A percentile compares a stretch with the other conserved stretches of the same genome.
Evolutionary conservation across 345 rosid genomes (phyloP).

Genomic region (Clausena lansium): DNA sequence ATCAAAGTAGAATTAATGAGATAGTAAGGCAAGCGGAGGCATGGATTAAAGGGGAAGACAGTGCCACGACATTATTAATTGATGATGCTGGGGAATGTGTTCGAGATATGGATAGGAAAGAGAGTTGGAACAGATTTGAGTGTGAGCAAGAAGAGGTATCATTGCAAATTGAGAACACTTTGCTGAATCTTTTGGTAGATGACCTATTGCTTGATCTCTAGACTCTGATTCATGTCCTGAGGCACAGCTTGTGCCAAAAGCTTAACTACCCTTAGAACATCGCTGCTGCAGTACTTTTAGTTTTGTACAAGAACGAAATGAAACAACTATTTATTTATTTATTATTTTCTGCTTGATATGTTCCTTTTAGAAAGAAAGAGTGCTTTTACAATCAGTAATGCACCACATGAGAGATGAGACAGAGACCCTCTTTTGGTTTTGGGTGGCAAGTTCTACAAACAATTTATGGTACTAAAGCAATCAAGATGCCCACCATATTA

Average conservation of each 20-base stretch:
- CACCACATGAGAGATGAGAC: no score
- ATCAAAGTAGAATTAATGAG: slow-evolving; percentile 4
- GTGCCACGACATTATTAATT: background rate
- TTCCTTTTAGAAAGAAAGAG: no score
- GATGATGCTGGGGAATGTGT: slow-evolving; percentile 30
- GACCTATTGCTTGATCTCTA: slow-evolving; percentile 33
- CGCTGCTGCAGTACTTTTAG: no score
- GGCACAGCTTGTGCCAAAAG: background rate
- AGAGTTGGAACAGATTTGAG: slow-evolving; percentile 34
- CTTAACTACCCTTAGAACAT: no score
- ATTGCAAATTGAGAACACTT: slow-evolving; percentile 23
- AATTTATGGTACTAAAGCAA: no score
- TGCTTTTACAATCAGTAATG: no score
- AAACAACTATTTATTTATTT: no score
- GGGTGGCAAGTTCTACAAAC: background rate
- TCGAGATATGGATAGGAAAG: slow-evolving; percentile 34
- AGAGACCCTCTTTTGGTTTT: background rate
- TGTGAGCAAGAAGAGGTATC: slow-evolving; percentile 40
- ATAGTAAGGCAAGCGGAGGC: slow-evolving; percentile 34
- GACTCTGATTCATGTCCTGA: background rate
- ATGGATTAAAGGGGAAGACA: slow-evolving; percentile 46
- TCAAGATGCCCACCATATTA: no score
- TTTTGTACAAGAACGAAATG: no score
- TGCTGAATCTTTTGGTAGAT: slow-evolving; percentile 33
- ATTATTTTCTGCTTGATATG: no score